Evolutionary conservation across 495 filamentous ascomycete genomes (phyloP).

Genomic region (Trichoderma gamsii): DNA sequence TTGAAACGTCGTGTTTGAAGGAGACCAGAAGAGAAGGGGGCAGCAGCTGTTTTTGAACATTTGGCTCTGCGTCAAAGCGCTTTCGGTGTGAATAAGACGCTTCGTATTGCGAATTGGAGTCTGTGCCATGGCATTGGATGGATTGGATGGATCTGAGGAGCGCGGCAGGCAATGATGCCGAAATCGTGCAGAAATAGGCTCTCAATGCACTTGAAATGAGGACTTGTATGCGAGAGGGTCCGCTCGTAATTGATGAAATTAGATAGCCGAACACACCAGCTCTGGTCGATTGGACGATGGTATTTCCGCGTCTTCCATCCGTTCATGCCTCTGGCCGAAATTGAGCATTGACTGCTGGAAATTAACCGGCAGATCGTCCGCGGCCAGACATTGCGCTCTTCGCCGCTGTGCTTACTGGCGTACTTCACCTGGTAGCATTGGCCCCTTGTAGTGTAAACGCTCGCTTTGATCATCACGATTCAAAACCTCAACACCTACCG

Average conservation of each 20-base stretch:
- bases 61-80: too few relatives aligned
- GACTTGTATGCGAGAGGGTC: background rate
- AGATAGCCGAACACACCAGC: too few relatives aligned
- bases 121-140: background rate
- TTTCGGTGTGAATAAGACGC: too few relatives aligned
- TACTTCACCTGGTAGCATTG: background rate
- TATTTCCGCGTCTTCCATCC: too few relatives aligned
- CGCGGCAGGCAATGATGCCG: background rate
- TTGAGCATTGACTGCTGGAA: constrained; percentile 1
- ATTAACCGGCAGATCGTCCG: background rate
- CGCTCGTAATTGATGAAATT: too few relatives aligned
- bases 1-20: background rate
- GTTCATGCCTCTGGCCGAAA: background rate
- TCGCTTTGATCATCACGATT: background rate
- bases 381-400: background rate
- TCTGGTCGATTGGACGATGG: too few relatives aligned
- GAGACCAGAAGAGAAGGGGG: background rate
- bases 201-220: background rate
- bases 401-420: background rate
- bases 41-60: background rate
- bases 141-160: background rate
- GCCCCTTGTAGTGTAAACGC: background rate
- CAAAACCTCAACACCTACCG: background rate
- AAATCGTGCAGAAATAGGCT: background rate
- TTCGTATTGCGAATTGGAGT: too few relatives aligned